Evolutionary conservation across 2,329 filamentous ascomycete genomes (phyloP), one percentile per base, ranked within the genome.

Genomic region (Microcyclospora pomicola): DNA sequence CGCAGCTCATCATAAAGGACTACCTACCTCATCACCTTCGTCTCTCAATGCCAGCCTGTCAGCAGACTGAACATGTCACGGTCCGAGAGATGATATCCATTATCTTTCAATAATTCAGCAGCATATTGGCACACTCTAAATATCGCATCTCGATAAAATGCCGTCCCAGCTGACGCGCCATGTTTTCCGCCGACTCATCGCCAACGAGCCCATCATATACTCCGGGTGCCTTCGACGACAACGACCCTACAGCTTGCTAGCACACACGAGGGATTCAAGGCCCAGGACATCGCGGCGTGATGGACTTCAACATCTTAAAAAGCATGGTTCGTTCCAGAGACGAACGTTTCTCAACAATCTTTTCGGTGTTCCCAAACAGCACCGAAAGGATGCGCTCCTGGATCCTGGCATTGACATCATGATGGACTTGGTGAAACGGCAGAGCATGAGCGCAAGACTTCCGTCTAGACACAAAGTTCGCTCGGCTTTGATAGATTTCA

Each of bases 341-440:
- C 65, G 77, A 44, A 69, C 70, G 3, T 75, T 87, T 41, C 69
- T 86, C 49, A 69, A 69, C 34, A 72, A 42, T 38, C 46, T 55
- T 40, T 58, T 82, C 48, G 56, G 67, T 44, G 75, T 76, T 49
- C 63, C 73, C 3, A 69, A 75, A 13, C 68, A 56, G 19, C 19
- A 78, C 6, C 30, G 14, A 31, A 4, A 75, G 55, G 67, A 74
- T 15, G 67, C 77, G 36, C 69, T 77, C 49, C 64, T 77, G 42
- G 81, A 77, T 51, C 80, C 75, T 0, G 86, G 85, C 37, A 73
- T 86, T 51, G 74, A 76, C 46, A 72, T 71, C 12, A 73, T 94
- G 63, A 71, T 82, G 50, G 72, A 82, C 41, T 72, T 84, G 56
- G 66, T 72, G 37, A 73, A 73, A 47, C 72, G 75, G 42, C 63